Evolutionary conservation across 805 yeast genomes (phyloP), one percentile per base, ranked within the genome.

Genomic region (Ogataea zsoltii): DNA sequence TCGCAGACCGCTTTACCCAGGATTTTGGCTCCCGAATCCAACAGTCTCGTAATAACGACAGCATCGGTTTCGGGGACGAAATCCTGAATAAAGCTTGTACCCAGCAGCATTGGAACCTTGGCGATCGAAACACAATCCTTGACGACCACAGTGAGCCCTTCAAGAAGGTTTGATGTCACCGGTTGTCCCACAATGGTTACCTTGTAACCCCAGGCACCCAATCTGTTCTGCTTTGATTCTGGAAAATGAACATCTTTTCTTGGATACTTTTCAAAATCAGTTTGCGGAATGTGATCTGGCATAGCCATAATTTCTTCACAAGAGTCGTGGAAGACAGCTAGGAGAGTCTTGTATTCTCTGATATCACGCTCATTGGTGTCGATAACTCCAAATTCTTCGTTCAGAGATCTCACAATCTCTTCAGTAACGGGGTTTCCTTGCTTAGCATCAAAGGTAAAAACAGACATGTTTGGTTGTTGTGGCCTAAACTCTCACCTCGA

Each of bases 1-100:
- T 68, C 72, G 51, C 72, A 68, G 12, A 61, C 64, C 4, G 67
- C 63, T 26, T 60, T 63, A 15, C 72, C 71, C 21, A 51, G 41
- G 23, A 66, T 51, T 2, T 34, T 51, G 3, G 64, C 72, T 28
- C 72, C 72, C 10, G 63, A 62, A 38, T 63, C 58, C 21, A 68
- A 50, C 4, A 60, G 42, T 36, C 72, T 56, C n/a, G 67, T 64
- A 6, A 68, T 63, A 17, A 67, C 59, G 1, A 68, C 60, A 11
- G 72, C 72, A 54, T 68, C 72, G 10, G 56, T 49, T 3, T 48
- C 48, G 3, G 71, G 71, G 21, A 55, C 52, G 53, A 60, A 67
- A 13, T 59, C 58, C 30, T 56, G 54, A 41, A 59, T 53, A 44
- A 37, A 48, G 38, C 63, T 58, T 2, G 71, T 68, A 7, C 73